Conservation (phyloP, 768 basidiomycete genomes). For the Amyloporia xantha region DNA sequence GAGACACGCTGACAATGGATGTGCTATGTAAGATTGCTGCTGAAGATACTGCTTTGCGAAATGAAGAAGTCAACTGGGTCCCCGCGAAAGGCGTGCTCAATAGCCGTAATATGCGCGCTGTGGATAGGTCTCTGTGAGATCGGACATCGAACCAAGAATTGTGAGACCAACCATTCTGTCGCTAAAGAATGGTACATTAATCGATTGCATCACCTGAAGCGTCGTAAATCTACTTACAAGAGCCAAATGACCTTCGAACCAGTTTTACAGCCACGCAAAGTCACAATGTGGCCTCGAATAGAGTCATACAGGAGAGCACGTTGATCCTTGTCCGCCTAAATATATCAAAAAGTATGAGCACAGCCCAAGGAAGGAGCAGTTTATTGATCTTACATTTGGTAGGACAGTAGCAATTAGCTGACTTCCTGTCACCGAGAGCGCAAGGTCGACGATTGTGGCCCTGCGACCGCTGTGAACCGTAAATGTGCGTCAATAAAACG, state of each 20-base stretch:
- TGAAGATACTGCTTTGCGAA: slow-evolving; percentile 15
- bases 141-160: not conserved
- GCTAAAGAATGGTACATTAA: slow-evolving; percentile 24
- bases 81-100: slow-evolving; percentile 25
- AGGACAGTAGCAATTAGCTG: slow-evolving; percentile 80
- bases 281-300: slow-evolving; percentile 82
- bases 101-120: slow-evolving; percentile 64
- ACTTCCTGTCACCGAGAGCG: slow-evolving; percentile 77
- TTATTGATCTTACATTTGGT: slow-evolving; percentile 64
- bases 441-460: slow-evolving; percentile 82
- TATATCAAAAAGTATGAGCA: slow-evolving; percentile 10
- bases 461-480: slow-evolving; percentile 48
- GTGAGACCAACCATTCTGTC: slow-evolving; percentile 45
- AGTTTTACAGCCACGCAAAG: slow-evolving; percentile 85
- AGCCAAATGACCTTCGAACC: slow-evolving; percentile 91
- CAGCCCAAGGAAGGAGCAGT: too few relatives aligned
- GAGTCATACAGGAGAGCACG: slow-evolving; percentile 77
- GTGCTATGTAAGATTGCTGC: not conserved
- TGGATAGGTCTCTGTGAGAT: slow-evolving; percentile 13
- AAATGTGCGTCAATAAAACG: slow-evolving; percentile 12
- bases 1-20: not conserved
- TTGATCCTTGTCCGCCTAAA: slow-evolving; percentile 81
- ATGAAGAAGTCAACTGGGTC: slow-evolving; percentile 24
- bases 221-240: slow-evolving; percentile 44
- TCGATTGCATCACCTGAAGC: slow-evolving; percentile 25